phyloP scores from a whole-genome alignment of 768 basidiomycete species.

The Boletellus emodensis region DNA sequence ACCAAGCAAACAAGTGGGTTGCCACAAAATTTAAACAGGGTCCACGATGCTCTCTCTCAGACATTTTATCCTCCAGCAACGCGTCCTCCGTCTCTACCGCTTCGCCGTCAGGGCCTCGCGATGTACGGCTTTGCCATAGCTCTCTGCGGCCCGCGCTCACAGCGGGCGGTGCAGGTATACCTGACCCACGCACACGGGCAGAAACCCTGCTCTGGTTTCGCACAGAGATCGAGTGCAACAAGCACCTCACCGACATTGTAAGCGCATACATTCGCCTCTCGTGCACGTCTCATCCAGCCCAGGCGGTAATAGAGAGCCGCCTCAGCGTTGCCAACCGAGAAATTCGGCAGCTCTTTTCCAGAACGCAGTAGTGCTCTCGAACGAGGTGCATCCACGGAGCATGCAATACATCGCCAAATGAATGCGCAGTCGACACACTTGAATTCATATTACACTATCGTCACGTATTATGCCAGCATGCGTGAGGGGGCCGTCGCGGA shows the following conservation, averaged over 20 bases:
- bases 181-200: conserved; percentile 52
- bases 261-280: conserved; percentile 1
- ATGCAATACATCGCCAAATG: conserved; percentile 3
- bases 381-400: neutral
- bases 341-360: conserved; percentile 51
- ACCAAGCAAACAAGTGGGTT: conserved; percentile 17
- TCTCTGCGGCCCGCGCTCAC: conserved; percentile 1
- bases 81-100: conserved; percentile 61
- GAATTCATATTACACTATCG: neutral
- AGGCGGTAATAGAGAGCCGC: conserved; percentile 61
- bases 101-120: conserved; percentile 63
- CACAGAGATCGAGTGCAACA: conserved; percentile 63
- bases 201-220: conserved; percentile 76
- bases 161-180: conserved; percentile 46
- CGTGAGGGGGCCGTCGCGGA: neutral
- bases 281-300: conserved; percentile 13
- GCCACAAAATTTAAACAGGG: conserved; percentile 14
- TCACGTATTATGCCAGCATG: neutral
- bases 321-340: conserved; percentile 56
- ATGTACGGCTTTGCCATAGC: conserved; percentile 38
- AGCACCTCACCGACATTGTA: conserved; percentile 55
- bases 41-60: conserved; percentile 46
- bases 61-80: conserved; percentile 70
- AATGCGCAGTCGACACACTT: neutral
- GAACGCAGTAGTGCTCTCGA: neutral